Conservation (phyloP, 768 basidiomycete species). For the Russula emetica region DNA sequence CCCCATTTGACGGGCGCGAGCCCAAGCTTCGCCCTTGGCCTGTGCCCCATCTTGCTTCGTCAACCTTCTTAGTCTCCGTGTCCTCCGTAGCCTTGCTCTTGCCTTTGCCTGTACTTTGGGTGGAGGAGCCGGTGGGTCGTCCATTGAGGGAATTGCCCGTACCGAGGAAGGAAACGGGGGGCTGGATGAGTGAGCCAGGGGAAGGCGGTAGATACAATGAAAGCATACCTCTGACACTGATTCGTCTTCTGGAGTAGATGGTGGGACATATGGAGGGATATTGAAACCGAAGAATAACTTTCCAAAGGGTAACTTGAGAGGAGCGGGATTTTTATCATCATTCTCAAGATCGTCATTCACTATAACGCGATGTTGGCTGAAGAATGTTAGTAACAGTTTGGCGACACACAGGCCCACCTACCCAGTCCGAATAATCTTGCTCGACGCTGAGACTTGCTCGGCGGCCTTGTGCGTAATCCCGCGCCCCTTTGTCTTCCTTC, state of each 20-base stretch:
- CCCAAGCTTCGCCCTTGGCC: slow-evolving; percentile 42
- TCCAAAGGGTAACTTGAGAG: slow-evolving; percentile 86
- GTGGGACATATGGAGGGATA: slow-evolving; percentile 61
- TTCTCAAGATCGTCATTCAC: slow-evolving; percentile 74
- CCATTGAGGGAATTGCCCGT: slow-evolving; percentile 66
- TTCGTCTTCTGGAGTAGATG: slow-evolving; percentile 30
- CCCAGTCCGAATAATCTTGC: slow-evolving; percentile 91
- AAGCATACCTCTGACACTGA: slow-evolving; percentile 26
- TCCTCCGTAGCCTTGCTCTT: slow-evolving; percentile 34
- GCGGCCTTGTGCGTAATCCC: slow-evolving; percentile 81
- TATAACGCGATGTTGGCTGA: slow-evolving; percentile 76
- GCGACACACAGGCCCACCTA: slow-evolving; percentile 41
- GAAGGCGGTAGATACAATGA: neutral
- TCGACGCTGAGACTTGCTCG: slow-evolving; percentile 71
- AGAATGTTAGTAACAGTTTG: slow-evolving; percentile 25
- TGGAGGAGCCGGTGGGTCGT: slow-evolving; percentile 40
- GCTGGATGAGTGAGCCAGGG: slow-evolving; percentile 29
- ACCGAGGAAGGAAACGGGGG: slow-evolving; percentile 54
- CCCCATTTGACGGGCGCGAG: slow-evolving; percentile 42
- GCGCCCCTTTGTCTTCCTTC: slow-evolving; percentile 92
- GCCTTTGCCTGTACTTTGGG: slow-evolving; percentile 47
- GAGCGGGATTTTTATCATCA: slow-evolving; percentile 78
- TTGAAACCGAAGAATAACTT: slow-evolving; percentile 97
- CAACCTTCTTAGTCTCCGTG: slow-evolving; percentile 26
- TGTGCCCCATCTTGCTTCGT: slow-evolving; percentile 32